Evolutionary conservation across 2,329 filamentous ascomycete species (phyloP).

Genomic region (Aspergillus amoenus): DNA sequence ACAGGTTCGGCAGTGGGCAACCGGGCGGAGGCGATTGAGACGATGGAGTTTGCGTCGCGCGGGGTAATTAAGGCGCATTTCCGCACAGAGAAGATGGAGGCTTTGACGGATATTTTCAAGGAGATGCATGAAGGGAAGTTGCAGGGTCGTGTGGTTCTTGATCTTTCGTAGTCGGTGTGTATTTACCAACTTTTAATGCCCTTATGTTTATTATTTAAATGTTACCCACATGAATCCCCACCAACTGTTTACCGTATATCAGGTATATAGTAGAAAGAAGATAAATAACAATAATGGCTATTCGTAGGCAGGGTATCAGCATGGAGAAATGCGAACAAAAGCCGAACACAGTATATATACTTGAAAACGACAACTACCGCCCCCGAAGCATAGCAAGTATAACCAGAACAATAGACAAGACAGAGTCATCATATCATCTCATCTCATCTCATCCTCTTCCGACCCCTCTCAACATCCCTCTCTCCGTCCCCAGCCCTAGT

Average conservation of each 20-base stretch:
- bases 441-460: constrained; percentile 35
- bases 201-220: neutral
- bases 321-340: neutral
- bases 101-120: constrained; percentile 47
- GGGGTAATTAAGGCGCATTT: constrained; percentile 49
- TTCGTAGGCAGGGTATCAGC: neutral
- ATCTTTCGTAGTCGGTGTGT: constrained; percentile 30
- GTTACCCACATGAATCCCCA: neutral
- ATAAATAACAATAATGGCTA: neutral
- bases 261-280: neutral
- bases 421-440: neutral
- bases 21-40: constrained; percentile 51
- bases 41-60: constrained; percentile 49
- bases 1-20: constrained; percentile 53
- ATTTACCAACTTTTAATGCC: neutral
- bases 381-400: neutral
- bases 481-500: constrained; percentile 21
- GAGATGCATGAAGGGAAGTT: constrained; percentile 46
- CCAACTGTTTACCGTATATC: neutral
- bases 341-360: neutral
- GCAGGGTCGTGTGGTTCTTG: constrained; percentile 50
- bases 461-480: constrained; percentile 22
- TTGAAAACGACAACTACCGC: neutral
- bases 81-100: constrained; percentile 49
- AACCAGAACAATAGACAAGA: neutral